phyloP scores from a whole-genome alignment of 441 rosid genomes.

The Euphorbia celastroides region DNA sequence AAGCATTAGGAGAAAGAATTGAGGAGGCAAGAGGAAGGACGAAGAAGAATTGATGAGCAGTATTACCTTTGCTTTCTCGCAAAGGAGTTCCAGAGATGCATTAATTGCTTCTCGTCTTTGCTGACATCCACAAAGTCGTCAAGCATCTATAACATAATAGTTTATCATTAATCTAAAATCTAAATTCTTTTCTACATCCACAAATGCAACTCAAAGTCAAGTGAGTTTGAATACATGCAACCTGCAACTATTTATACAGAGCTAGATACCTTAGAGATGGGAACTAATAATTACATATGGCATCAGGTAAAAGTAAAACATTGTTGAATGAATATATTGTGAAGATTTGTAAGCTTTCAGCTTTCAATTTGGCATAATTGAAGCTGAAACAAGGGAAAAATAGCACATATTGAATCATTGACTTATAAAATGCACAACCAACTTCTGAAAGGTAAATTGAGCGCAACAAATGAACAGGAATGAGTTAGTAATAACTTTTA shows the following conservation, averaged over 20 bases:
- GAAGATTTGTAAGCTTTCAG: background rate
- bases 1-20: background rate
- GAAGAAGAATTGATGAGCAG: background rate
- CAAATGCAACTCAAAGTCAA: background rate
- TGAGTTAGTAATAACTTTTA: background rate
- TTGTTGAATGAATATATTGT: background rate
- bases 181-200: background rate
- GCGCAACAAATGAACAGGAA: background rate
- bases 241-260: background rate
- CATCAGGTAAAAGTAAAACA: background rate
- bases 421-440: background rate
- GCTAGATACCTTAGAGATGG: background rate
- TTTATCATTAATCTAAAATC: constrained; percentile 11
- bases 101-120: constrained; percentile 84
- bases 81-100: constrained; percentile 98
- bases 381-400: background rate
- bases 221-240: background rate
- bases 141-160: constrained; percentile 60
- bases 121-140: constrained; percentile 97
- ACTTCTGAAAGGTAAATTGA: background rate
- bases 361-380: background rate
- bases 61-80: constrained; percentile 85
- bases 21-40: background rate
- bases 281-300: background rate
- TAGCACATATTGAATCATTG: background rate